Conservation (phyloP, 2,329 filamentous ascomycete genomes). For the Ophiosphaerella herpotricha region DNA sequence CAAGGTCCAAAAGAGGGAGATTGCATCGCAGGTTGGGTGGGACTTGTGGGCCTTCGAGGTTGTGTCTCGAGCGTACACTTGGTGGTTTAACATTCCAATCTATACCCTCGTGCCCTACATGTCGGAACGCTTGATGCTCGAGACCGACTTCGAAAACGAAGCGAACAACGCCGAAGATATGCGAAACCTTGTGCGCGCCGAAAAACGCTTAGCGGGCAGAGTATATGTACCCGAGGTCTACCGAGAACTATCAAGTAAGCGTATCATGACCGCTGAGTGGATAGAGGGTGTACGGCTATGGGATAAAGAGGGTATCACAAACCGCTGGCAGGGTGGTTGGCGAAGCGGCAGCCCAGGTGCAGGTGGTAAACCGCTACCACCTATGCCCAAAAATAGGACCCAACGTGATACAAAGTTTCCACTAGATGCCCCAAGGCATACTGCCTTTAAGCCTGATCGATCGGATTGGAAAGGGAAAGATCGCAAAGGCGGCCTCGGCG, state of each 20-base stretch:
- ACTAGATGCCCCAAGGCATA: conserved; percentile 48
- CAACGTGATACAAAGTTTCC: conserved; percentile 37
- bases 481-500: conserved; percentile 78
- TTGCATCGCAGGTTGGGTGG: conserved; percentile 87
- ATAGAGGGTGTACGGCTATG: conserved; percentile 92
- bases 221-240: conserved; percentile 91
- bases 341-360: conserved; percentile 78
- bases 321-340: conserved; percentile 77
- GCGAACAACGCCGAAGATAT: conserved; percentile 86
- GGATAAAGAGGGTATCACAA: conserved; percentile 83
- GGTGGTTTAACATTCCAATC: conserved; percentile 89
- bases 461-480: conserved; percentile 75
- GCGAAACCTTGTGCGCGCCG: conserved; percentile 73
- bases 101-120: conserved; percentile 92
- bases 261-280: conserved; percentile 95
- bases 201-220: conserved; percentile 74
- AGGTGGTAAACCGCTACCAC: conserved; percentile 66
- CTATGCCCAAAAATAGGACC: conserved; percentile 37
- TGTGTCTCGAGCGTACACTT: conserved; percentile 80
- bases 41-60: conserved; percentile 96
- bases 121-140: conserved; percentile 84
- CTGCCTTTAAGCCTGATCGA: conserved; percentile 78
- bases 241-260: conserved; percentile 76
- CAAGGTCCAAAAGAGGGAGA: conserved; percentile 96
- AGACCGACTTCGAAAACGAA: conserved; percentile 94